A percentile compares a stretch with the other conserved stretches of the same genome.
These are phyloP conservation scores for Gastroboletus turbinatus DNA, from an alignment of 1,284 basidiomycete species.

Conservation along the genomic window DNA sequence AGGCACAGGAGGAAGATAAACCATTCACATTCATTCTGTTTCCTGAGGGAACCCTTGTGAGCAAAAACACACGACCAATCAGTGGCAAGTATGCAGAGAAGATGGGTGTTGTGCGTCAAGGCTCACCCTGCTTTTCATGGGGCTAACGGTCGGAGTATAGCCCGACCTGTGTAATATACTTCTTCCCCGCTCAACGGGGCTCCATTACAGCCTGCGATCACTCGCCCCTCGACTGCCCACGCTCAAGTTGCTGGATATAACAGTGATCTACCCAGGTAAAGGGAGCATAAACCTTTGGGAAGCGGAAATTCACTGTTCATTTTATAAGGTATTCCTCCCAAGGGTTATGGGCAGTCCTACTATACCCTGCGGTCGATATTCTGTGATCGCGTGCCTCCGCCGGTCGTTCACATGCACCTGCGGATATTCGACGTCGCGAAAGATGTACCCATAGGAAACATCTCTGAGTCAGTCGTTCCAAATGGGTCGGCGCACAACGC, in stretches of 20 bases:
- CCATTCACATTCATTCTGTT: constrained; percentile 86
- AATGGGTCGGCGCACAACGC: constrained; percentile 30
- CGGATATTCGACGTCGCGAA: constrained; percentile 68
- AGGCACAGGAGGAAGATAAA: constrained; percentile 60
- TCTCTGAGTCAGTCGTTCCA: constrained; percentile 39
- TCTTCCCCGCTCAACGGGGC: constrained; percentile 88
- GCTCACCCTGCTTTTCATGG: constrained; percentile 1
- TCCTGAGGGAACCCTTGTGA: constrained; percentile 91
- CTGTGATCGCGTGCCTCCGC: constrained; percentile 79
- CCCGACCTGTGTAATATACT: constrained; percentile 78
- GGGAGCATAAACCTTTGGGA: neutral
- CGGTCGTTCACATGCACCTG: constrained; percentile 84
- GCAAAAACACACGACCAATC: constrained; percentile 76
- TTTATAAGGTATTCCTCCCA: constrained; percentile 59
- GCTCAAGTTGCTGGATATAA: constrained; percentile 85
- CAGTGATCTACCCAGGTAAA: constrained; percentile 85
- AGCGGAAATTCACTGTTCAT: constrained; percentile 3
- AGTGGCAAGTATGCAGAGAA: constrained; percentile 86
- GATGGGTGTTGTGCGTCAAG: constrained; percentile 69
- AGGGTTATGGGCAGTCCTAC: constrained; percentile 78
- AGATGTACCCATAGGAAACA: constrained; percentile 66
- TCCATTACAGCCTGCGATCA: constrained; percentile 83
- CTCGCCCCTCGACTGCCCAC: constrained; percentile 76
- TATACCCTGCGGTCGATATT: constrained; percentile 92
- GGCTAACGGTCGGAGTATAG: constrained; percentile 40